Evolutionary conservation across 1,284 basidiomycete genomes (phyloP).

Genomic region (Ganoderma lingzhi): DNA sequence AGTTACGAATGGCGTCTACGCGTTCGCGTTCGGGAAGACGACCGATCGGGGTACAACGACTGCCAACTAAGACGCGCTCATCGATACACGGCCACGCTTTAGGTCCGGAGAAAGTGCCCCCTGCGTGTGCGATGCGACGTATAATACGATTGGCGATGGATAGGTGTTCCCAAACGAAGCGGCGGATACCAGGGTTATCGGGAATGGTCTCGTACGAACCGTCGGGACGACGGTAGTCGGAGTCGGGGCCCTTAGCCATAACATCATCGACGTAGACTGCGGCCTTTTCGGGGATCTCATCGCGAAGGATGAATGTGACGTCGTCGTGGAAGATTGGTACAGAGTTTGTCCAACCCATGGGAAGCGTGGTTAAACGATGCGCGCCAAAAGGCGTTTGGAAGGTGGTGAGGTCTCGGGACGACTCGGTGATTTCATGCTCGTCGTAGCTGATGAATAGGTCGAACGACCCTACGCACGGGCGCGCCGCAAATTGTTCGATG

Average conservation of each 20-base stretch:
- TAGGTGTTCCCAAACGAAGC: too few species aligned
- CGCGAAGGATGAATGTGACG: slow-evolving; percentile 44
- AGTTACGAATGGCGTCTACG: slow-evolving; percentile 25
- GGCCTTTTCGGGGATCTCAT: slow-evolving; percentile 45
- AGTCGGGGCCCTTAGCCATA: slow-evolving; percentile 32
- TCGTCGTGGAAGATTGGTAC: slow-evolving; percentile 47
- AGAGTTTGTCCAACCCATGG: slow-evolving; percentile 52
- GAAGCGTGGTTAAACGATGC: slow-evolving; percentile 38
- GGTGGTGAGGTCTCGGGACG: not conserved
- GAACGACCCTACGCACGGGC: slow-evolving; percentile 35
- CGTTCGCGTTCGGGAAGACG: not conserved
- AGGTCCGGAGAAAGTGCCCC: too few species aligned
- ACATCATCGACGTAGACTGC: slow-evolving; percentile 45
- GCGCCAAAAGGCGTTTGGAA: slow-evolving; percentile 34
- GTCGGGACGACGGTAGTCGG: too few species aligned
- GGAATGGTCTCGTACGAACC: too few species aligned
- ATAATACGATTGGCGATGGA: too few species aligned
- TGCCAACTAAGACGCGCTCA: too few species aligned
- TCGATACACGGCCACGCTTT: too few species aligned
- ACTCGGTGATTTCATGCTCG: slow-evolving; percentile 31
- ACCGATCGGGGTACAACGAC: too few species aligned
- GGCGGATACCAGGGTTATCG: too few species aligned
- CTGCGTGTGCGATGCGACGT: too few species aligned
- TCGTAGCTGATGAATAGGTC: slow-evolving; percentile 40
- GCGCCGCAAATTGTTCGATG: slow-evolving; percentile 36